phyloP scores from a whole-genome alignment of 2,329 filamentous ascomycete species.

The Endoconidiophora laricicola region DNA sequence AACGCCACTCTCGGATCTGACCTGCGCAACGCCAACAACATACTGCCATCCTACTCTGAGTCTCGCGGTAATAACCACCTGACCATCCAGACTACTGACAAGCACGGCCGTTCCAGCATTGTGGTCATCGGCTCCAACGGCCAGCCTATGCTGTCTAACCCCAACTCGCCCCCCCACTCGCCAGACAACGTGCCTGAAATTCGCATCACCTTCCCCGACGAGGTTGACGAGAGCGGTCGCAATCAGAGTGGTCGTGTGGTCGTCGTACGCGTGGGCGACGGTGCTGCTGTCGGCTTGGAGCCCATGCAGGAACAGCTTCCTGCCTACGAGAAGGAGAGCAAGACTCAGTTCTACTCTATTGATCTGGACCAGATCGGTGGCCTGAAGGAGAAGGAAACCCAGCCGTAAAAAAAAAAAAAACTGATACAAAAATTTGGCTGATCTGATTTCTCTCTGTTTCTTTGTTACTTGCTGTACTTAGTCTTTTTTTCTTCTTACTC shows the following conservation, averaged over 20 bases:
- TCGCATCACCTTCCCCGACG: conserved; percentile 93
- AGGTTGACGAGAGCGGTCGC: conserved; percentile 73
- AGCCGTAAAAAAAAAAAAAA: conserved; percentile 15
- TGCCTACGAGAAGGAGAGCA: conserved; percentile 71
- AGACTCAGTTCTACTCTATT: conserved; percentile 73
- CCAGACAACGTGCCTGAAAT: conserved; percentile 86
- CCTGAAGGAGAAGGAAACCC: conserved; percentile 67
- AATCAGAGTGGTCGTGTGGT: conserved; percentile 75
- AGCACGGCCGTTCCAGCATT: conserved; percentile 45
- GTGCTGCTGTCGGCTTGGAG: conserved; percentile 66
- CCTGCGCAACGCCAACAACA: conserved; percentile 38
- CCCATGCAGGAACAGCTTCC: conserved; percentile 72
- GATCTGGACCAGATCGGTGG: conserved; percentile 92
- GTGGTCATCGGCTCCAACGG: conserved; percentile 68
- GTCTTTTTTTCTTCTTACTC: conserved; percentile 2
- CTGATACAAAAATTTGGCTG: background rate
- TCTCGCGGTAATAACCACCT: conserved; percentile 33
- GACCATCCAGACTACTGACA: conserved; percentile 39
- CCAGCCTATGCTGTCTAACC: conserved; percentile 56
- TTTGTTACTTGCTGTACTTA: background rate
- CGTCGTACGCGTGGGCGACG: conserved; percentile 75
- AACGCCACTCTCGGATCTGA: conserved; percentile 32
- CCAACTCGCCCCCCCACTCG: conserved; percentile 56
- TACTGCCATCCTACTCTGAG: conserved; percentile 32
- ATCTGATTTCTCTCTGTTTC: conserved; percentile 4